Conservation (phyloP, 495 filamentous ascomycete species). For the Aspergillus olivimuriae region DNA sequence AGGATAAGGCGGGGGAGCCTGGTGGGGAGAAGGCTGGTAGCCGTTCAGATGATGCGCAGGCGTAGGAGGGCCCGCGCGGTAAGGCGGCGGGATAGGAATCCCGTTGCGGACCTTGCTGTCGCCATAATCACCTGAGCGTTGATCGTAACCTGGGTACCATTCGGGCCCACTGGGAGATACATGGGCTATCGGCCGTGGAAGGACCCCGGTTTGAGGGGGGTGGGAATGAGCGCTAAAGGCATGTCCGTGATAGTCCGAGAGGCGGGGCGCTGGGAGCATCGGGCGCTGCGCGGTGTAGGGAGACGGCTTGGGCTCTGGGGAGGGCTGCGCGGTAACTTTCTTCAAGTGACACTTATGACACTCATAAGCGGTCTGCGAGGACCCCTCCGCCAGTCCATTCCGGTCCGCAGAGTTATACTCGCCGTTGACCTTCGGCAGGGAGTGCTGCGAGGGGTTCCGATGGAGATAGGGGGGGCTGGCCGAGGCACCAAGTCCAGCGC, state of each 20-base stretch:
- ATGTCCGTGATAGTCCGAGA: conserved; percentile 23
- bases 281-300: conserved; percentile 29
- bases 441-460: conserved; percentile 16
- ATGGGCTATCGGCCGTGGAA: conserved; percentile 27
- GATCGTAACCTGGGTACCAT: conserved; percentile 33
- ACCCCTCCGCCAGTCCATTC: no score
- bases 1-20: conserved; percentile 30
- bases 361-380: conserved; percentile 28
- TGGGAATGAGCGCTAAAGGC: conserved; percentile 28
- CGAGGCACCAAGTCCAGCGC: conserved; percentile 19
- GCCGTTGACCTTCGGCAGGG: conserved; percentile 27
- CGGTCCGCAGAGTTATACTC: conserved; percentile 15
- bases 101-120: conserved; percentile 29
- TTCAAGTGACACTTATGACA: conserved; percentile 51
- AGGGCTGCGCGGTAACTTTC: conserved; percentile 27
- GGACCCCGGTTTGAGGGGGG: conserved; percentile 20
- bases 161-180: conserved; percentile 24
- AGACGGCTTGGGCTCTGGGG: conserved; percentile 31
- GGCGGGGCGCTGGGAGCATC: conserved; percentile 29
- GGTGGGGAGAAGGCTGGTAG: conserved; percentile 25
- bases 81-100: conserved; percentile 25
- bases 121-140: conserved; percentile 20
- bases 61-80: conserved; percentile 19
- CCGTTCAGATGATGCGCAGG: conserved; percentile 23
- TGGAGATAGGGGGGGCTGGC: conserved; percentile 24